Evolutionary conservation across 192 early-diverging fungal species (phyloP).

Genomic region (Allomyces arbusculus): DNA sequence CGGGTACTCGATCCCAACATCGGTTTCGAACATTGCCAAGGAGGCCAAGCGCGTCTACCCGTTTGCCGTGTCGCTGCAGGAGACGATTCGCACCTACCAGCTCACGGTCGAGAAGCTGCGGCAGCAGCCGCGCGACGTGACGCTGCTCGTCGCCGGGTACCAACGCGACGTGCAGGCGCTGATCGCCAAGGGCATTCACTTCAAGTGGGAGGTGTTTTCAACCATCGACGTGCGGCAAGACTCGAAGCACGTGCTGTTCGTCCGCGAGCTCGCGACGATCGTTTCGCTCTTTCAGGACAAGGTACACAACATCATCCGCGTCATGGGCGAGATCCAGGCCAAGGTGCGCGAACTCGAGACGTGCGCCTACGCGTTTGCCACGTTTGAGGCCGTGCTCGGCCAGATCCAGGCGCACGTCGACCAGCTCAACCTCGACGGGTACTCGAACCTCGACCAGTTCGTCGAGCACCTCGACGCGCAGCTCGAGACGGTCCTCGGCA

Average conservation of each 20-base stretch:
- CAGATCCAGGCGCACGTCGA: conserved; percentile 83
- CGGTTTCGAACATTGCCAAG: conserved; percentile 73
- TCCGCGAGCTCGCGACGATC: conserved; percentile 74
- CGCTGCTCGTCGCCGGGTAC: conserved; percentile 74
- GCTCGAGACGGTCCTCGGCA: conserved; percentile 54
- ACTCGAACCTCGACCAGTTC: conserved; percentile 84
- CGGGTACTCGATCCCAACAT: conserved; percentile 78
- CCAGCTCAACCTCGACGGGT: conserved; percentile 77
- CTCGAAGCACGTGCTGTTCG: conserved; percentile 59
- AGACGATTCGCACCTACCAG: conserved; percentile 81
- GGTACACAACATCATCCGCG: conserved; percentile 55
- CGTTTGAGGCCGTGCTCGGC: conserved; percentile 46
- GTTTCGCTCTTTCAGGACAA: conserved; percentile 95
- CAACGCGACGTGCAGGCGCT: conserved; percentile 78
- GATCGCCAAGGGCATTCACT: conserved; percentile 47
- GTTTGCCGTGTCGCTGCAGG: conserved; percentile 87
- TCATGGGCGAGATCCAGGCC: conserved; percentile 62
- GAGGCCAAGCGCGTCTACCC: conserved; percentile 96
- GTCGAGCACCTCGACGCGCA: conserved; percentile 56
- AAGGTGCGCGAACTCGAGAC: conserved; percentile 63
- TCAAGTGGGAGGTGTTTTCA: conserved; percentile 3
- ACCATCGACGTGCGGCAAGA: conserved; percentile 51
- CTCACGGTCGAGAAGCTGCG: conserved; percentile 63
- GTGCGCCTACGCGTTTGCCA: conserved; percentile 50
- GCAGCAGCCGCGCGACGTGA: conserved; percentile 42